Base-by-base conservation (phyloP, 345 rosid genomes). In the Salix suchowensis region DNA sequence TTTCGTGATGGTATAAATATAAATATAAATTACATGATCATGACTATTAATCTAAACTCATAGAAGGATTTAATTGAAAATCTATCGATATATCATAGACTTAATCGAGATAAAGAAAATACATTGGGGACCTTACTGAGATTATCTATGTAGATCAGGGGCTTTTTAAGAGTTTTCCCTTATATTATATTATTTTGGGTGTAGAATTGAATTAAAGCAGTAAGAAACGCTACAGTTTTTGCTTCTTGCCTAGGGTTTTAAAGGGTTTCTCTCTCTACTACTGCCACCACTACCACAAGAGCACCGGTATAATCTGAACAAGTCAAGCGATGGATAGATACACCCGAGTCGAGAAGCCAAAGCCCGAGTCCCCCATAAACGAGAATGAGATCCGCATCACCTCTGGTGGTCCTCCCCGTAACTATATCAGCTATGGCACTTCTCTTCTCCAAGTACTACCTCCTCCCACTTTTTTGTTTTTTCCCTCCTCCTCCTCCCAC, bases 361-460 rank as follows among this genome's bases (percentile, higher is more conserved):
- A 88, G 77, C 84, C 80, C 1, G 93, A 83, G 13, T 77, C 88
- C 7, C 94, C 96, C 74, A 93, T 95, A 18, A 91, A 86, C 84
- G 95, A 91, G 74, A 94, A 92, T 80, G 97, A 94, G 92, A 93
- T 95, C 86, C 96, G 98, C 69, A 93, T 95, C 89, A 95, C 98
- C 55, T 81, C 94, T 13, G 88, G 84, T 30, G 98, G 99, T 12
- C 89, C 88, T 64, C 89, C 93, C 81, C 83, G 97, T 2, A 95
- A 91, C 88, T 93, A 96, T 85, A 89, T 93, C 90, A 89, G 78
- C 84, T 96, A 96, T 71, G 98, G 94, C 75, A 84, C 88, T 66
- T 82, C 89, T 54, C 96, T 96, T 76, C 92, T 94, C 68, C 97
- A 90, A 89, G 98, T 94, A 26, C 12, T 3, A 6, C 15, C 23